Evolutionary conservation across 2,329 filamentous ascomycete genomes (phyloP).

Genomic region (Cladosporium sp.): DNA sequence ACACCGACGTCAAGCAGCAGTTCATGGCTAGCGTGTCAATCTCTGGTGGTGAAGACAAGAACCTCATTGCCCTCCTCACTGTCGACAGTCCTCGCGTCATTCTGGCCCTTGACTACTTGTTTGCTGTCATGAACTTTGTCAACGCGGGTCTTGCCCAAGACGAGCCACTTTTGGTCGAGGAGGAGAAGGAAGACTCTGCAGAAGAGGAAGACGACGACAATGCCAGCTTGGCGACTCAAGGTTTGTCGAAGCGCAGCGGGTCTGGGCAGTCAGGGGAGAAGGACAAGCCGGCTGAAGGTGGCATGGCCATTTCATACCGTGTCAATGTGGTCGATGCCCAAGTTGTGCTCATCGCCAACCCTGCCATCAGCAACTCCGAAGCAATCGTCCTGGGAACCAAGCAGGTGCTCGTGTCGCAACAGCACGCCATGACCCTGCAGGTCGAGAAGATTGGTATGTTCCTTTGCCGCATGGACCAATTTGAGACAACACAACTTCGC

Average conservation of each 20-base stretch:
- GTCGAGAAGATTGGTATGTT: constrained; percentile 97
- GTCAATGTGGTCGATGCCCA: constrained; percentile 96
- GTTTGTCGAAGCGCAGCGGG: constrained; percentile 28
- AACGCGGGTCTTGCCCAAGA: constrained; percentile 63
- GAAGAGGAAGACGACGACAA: constrained; percentile 54
- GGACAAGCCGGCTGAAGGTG: constrained; percentile 34
- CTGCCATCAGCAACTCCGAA: constrained; percentile 83
- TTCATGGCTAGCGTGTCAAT: constrained; percentile 98
- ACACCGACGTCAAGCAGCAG: constrained; percentile 87
- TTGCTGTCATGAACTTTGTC: constrained; percentile 83
- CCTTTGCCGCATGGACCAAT: constrained; percentile 95
- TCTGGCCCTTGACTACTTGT: constrained; percentile 92
- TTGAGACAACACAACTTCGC: constrained; percentile 83
- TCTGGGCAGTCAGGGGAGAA: constrained; percentile 24
- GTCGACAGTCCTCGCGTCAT: constrained; percentile 94
- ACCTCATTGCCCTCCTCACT: constrained; percentile 85
- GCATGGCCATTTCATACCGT: constrained; percentile 80
- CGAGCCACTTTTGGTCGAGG: constrained; percentile 61
- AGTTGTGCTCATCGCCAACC: constrained; percentile 94
- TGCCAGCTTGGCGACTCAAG: constrained; percentile 33
- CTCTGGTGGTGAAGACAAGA: constrained; percentile 77
- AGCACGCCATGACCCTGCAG: constrained; percentile 91
- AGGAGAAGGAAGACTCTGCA: constrained; percentile 51
- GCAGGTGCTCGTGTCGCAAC: constrained; percentile 87
- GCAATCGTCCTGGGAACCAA: constrained; percentile 94